Evolutionary conservation across 441 rosid species (phyloP).

Genomic region (Dalechampia spathulata): DNA sequence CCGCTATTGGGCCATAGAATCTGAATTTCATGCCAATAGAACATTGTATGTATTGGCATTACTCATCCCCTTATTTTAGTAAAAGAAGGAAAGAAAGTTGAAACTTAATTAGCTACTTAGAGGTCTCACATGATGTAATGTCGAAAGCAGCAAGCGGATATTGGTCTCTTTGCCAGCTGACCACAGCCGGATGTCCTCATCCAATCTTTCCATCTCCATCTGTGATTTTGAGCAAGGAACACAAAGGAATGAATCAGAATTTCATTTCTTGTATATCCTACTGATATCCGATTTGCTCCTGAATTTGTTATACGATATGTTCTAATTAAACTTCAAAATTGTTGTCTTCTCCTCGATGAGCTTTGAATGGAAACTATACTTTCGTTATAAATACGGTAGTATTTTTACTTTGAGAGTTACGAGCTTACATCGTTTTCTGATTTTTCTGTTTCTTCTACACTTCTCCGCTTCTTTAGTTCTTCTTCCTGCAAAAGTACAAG

Average conservation of each 20-base stretch:
- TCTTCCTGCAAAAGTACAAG: constrained; percentile 25
- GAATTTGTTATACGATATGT: no score
- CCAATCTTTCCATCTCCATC: constrained; percentile 45
- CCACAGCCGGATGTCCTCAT: constrained; percentile 68
- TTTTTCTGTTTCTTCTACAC: constrained; percentile 30
- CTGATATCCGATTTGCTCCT: no score
- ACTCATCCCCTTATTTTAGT: no score
- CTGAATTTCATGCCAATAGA: constrained; percentile 24
- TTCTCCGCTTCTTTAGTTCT: constrained; percentile 29
- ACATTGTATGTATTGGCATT: neutral
- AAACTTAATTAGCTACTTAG: neutral
- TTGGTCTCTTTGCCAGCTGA: constrained; percentile 68
- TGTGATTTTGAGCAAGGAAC: constrained; percentile 16
- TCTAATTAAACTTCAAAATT: no score
- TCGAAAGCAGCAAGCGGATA: constrained; percentile 64
- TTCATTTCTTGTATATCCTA: neutral
- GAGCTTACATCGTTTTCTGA: constrained; percentile 54
- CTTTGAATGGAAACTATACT: no score
- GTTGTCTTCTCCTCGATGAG: no score
- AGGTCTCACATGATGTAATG: constrained; percentile 59
- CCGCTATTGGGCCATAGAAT: constrained; percentile 72
- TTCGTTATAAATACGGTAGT: neutral
- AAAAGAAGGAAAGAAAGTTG: neutral
- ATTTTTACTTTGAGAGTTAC: neutral
- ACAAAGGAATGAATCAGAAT: neutral